These are phyloP conservation scores for Pseudotsuga menziesii DNA, from an alignment of 75 land plant species.

Conservation along the genomic window DNA sequence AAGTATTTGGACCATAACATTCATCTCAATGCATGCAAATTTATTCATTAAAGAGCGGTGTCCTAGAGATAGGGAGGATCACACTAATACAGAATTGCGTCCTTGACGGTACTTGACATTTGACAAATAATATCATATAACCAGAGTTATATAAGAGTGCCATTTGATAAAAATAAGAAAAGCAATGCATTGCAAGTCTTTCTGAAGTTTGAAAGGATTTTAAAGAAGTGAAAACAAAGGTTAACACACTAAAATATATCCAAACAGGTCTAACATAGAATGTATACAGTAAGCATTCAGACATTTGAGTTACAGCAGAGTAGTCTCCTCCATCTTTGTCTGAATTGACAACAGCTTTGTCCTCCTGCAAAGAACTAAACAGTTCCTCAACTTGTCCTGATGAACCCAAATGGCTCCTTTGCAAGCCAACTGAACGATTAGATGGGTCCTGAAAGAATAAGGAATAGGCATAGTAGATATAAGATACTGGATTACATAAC, in stretches of 20 bases:
- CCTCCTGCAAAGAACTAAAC: neutral
- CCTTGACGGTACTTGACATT: too few relatives aligned
- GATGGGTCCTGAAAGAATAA: neutral
- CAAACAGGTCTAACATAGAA: neutral
- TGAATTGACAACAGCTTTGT: neutral
- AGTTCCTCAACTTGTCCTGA: neutral
- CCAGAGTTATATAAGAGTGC: too few relatives aligned
- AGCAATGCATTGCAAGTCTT: too few relatives aligned
- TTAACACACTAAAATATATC: neutral
- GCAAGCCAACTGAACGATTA: neutral
- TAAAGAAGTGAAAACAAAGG: neutral
- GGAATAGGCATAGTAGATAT: neutral
- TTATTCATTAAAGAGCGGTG: too few relatives aligned
- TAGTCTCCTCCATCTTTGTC: neutral
- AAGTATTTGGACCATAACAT: neutral
- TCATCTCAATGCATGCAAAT: too few relatives aligned
- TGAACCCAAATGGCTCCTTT: neutral
- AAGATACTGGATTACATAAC: neutral
- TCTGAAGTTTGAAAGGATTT: neutral
- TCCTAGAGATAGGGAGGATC: too few relatives aligned
- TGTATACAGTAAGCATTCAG: neutral
- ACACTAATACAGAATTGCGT: too few relatives aligned
- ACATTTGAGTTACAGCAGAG: constrained; percentile 5
- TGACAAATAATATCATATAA: too few relatives aligned
- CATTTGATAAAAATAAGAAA: too few relatives aligned